Evolutionary conservation across 2,329 filamentous ascomycete species (phyloP), one percentile per base, ranked within the genome.

Genomic region (Diplodia mutila): DNA sequence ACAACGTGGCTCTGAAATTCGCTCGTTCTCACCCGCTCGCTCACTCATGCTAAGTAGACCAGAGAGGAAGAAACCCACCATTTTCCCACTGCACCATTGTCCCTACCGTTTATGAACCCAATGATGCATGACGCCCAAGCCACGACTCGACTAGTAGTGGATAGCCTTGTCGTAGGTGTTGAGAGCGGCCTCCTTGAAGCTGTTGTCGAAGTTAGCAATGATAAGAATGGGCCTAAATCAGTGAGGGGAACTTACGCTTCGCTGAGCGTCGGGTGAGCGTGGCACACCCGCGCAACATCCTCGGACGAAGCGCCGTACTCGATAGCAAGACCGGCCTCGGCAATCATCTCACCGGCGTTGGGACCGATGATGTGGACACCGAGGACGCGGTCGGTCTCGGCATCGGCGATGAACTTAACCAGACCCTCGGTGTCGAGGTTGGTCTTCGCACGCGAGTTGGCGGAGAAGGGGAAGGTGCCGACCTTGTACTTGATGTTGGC

Each of bases 181-280:
- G 95, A 99, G 98, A 74, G 95, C 95, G 76, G 95, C 95, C 88
- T 99, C 95, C 87, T 99, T 99, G 88, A 99, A 98, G 53, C 59
- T 63, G 29, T 57, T 39, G 48, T 29, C 23, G 23, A 16, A 49
- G 23, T 11, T 53, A 14, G 48, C 25, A 25, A 32, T 66, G 12
- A 66, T 32, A 18, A 14, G n/a, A 27, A 37, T 42, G 16, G 32
- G 11, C 18, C 16, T 9, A 59, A 27, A 21, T 42, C 8, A 12
- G 9, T 16, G 14, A 23, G 29, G n/a, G 27, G 12, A 25, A 57
- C 64, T 59, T 66, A 66, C 65, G 95, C 95, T 85, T 99, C 95
- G 27, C 94, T 90, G 69, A 99, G 86, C 63, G 94, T 97, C 67
- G 95, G 95, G 84, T 99, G 95, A 67, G 95, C 95, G 83, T 99